A percentile compares a stretch with the other conserved stretches of the same genome.
phyloP scores from a whole-genome alignment of 1,139 yeast species.

The Protomyces inouyei region DNA sequence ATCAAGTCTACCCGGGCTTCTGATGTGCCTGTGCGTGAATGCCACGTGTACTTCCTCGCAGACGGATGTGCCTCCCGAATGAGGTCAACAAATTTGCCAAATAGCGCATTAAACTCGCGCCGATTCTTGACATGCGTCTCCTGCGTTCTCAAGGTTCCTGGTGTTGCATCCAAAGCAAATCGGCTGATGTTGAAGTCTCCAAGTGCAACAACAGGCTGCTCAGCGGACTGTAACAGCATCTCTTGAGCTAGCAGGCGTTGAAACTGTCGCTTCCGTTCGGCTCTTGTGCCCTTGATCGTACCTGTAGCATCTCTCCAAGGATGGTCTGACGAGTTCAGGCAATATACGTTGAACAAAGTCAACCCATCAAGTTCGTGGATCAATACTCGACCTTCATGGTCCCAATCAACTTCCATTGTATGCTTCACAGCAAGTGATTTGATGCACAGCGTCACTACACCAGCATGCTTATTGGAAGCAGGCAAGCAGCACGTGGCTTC shows the following conservation, averaged over 20 bases:
- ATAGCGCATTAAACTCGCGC: slow-evolving; percentile 11
- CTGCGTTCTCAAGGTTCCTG: slow-evolving; percentile 4
- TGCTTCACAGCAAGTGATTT: not conserved
- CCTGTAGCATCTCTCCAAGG: slow-evolving; percentile 12
- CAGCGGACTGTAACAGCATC: not conserved
- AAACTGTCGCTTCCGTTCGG: slow-evolving; percentile 12
- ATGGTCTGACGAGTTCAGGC: slow-evolving; percentile 14
- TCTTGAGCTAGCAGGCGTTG: slow-evolving; percentile 3
- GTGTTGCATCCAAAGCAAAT: slow-evolving; percentile 3
- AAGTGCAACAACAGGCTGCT: not conserved
- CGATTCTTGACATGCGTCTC: slow-evolving; percentile 15
- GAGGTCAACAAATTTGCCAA: slow-evolving; percentile 1
- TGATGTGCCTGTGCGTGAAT: slow-evolving; percentile 13
- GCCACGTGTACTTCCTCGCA: slow-evolving; percentile 16
- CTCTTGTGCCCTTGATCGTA: slow-evolving; percentile 1
- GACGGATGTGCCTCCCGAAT: slow-evolving; percentile 11
- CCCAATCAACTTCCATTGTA: slow-evolving; percentile 9
- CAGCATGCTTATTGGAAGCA: not conserved
- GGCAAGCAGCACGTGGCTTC: slow-evolving; percentile 5
- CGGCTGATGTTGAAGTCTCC: slow-evolving; percentile 25
- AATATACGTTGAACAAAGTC: slow-evolving; percentile 13
- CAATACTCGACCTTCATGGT: slow-evolving; percentile 21
- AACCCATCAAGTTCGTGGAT: not conserved
- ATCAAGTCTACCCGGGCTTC: slow-evolving; percentile 22
- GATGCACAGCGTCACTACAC: slow-evolving; percentile 12